A percentile compares a stretch with the other conserved stretches of the same genome.
Conservation (phyloP, 2,329 filamentous ascomycete genomes). For the Cytospora chrysosperma region DNA sequence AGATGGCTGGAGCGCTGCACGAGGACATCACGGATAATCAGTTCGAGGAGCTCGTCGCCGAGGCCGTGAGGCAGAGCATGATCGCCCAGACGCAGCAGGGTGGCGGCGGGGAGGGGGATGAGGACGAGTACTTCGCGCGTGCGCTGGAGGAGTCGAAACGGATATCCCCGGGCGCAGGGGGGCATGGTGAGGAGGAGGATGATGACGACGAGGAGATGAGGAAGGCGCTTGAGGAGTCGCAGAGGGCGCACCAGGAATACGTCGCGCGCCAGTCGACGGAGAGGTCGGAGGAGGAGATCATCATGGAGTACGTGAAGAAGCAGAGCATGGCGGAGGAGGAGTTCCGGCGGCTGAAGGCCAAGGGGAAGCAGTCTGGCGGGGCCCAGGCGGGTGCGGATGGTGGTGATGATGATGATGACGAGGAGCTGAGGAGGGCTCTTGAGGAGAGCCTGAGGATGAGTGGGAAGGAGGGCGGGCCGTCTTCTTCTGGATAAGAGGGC, state of each 20-base stretch:
- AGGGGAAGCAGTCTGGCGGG: slow-evolving; percentile 35
- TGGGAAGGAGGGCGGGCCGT: slow-evolving; percentile 29
- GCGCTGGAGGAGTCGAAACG: slow-evolving; percentile 42
- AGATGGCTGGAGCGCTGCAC: slow-evolving; percentile 29
- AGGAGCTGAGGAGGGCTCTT: slow-evolving; percentile 55
- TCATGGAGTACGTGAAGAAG: slow-evolving; percentile 75
- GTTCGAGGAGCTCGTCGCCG: slow-evolving; percentile 55
- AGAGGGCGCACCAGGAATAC: slow-evolving; percentile 44
- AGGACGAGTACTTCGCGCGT: slow-evolving; percentile 39
- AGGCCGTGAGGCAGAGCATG: slow-evolving; percentile 55
- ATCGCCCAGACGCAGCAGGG: slow-evolving; percentile 25
- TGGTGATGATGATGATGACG: slow-evolving; percentile 51
- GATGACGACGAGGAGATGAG: slow-evolving; percentile 47
- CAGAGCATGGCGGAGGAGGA: slow-evolving; percentile 72
- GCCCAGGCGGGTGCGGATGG: no score
- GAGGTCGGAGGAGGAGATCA: slow-evolving; percentile 66
- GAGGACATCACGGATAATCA: slow-evolving; percentile 56
- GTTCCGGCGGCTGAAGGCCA: slow-evolving; percentile 37
- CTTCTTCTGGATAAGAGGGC: neutral
- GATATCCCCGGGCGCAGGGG: slow-evolving; percentile 22
- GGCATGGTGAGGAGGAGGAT: slow-evolving; percentile 31
- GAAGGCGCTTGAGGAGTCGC: slow-evolving; percentile 48
- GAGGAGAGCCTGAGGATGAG: slow-evolving; percentile 53
- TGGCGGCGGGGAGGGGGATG: slow-evolving; percentile 26
- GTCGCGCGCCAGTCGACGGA: slow-evolving; percentile 36